phyloP scores from a whole-genome alignment of 495 filamentous ascomycete species.

The Pyrenula massariospora region DNA sequence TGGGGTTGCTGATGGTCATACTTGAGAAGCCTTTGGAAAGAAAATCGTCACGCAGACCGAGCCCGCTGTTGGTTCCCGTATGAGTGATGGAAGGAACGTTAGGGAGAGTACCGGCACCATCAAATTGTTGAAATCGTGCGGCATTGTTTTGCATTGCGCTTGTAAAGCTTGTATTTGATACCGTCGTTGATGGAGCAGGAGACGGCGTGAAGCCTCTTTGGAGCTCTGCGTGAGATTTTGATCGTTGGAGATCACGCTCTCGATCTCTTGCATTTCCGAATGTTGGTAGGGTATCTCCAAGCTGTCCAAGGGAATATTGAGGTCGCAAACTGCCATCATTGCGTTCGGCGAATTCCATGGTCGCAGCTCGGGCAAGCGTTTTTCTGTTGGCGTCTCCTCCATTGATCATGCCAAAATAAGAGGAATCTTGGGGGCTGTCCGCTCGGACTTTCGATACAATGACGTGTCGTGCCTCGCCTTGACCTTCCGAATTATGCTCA shows the following conservation, averaged over 20 bases:
- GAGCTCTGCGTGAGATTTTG: conserved; percentile 93
- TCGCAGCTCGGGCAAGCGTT: conserved; percentile 82
- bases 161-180: conserved; percentile 82
- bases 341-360: conserved; percentile 94
- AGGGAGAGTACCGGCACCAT: conserved; percentile 42
- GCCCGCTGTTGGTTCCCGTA: conserved; percentile 42
- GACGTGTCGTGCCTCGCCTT: conserved; percentile 73
- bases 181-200: conserved; percentile 86
- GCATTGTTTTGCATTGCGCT: conserved; percentile 53
- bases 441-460: conserved; percentile 68
- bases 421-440: conserved; percentile 49
- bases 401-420: conserved; percentile 49
- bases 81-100: conserved; percentile 69
- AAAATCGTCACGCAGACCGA: conserved; percentile 11
- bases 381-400: conserved; percentile 64
- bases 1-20: background rate
- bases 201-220: conserved; percentile 39
- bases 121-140: conserved; percentile 46
- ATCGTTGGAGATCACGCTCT: conserved; percentile 19
- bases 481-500: conserved; percentile 77
- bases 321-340: conserved; percentile 52
- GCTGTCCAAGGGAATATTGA: conserved; percentile 57
- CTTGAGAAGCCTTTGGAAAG: conserved; percentile 4
- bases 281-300: conserved; percentile 45
- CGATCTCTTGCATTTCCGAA: background rate